A percentile compares a stretch with the other conserved stretches of the same genome.
These are phyloP conservation scores for Schwanniomyces vanrijiae DNA, from an alignment of 805 yeast genomes.

Conservation along the genomic window DNA sequence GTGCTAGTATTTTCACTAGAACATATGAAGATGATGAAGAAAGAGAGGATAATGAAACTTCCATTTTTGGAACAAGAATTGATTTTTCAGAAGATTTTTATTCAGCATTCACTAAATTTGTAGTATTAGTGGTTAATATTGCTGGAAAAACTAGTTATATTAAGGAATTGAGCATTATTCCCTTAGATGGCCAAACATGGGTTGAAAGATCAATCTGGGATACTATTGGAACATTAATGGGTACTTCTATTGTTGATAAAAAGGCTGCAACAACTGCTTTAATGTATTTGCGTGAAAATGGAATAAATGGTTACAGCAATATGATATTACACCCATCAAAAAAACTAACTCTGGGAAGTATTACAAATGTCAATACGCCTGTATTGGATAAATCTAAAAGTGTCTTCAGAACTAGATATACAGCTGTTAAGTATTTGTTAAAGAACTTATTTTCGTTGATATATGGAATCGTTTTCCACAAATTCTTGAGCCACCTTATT, in stretches of 20 bases:
- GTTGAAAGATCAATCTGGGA: slow-evolving; percentile 41
- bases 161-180: slow-evolving; percentile 52
- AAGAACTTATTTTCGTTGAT: slow-evolving; percentile 20
- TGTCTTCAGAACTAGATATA: slow-evolving; percentile 19
- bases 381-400: slow-evolving; percentile 8
- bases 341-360: slow-evolving; percentile 19
- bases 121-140: slow-evolving; percentile 63
- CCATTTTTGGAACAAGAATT: slow-evolving; percentile 18
- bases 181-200: slow-evolving; percentile 56
- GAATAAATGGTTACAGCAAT: slow-evolving; percentile 24
- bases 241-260: neutral
- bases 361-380: slow-evolving; percentile 4
- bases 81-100: slow-evolving; percentile 62
- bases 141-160: slow-evolving; percentile 67
- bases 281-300: slow-evolving; percentile 8
- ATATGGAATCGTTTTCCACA: slow-evolving; percentile 13
- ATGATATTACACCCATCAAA: slow-evolving; percentile 27
- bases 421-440: slow-evolving; percentile 19
- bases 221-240: slow-evolving; percentile 1
- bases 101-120: slow-evolving; percentile 58
- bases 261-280: neutral
- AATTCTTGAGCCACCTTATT: slow-evolving; percentile 8
- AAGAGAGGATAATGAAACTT: slow-evolving; percentile 15
- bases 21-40: slow-evolving; percentile 21
- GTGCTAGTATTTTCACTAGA: slow-evolving; percentile 29